Conservation (phyloP, 2,329 filamentous ascomycete species). For the Apiospora arundinis region DNA sequence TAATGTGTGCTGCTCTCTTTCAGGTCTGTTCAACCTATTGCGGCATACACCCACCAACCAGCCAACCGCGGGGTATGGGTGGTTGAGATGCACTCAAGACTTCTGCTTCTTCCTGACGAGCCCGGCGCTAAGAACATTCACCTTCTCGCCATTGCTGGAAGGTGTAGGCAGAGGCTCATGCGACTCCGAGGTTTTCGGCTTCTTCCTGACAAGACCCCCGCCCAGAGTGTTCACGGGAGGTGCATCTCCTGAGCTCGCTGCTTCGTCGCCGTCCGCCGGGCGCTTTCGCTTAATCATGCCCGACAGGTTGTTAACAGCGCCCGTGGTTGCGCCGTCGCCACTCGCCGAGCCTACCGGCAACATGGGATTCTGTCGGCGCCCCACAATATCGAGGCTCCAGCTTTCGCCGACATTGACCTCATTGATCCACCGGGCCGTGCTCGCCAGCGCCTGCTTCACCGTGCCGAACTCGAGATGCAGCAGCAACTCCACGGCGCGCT, state of each 20-base stretch:
- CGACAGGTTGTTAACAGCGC: slow-evolving; percentile 53
- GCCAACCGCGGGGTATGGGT: background rate
- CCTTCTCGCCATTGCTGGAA: slow-evolving; percentile 27
- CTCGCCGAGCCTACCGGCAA: slow-evolving; percentile 26
- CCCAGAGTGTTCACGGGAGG: slow-evolving; percentile 43
- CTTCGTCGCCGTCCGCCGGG: slow-evolving; percentile 28
- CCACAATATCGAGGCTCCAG: slow-evolving; percentile 60
- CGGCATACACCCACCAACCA: background rate
- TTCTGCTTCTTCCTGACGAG: slow-evolving; percentile 61
- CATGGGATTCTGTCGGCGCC: slow-evolving; percentile 43
- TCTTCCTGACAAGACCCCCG: slow-evolving; percentile 55
- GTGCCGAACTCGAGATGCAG: slow-evolving; percentile 77
- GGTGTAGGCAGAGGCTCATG: slow-evolving; percentile 23
- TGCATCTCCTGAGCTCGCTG: slow-evolving; percentile 21
- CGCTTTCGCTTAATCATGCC: slow-evolving; percentile 56
- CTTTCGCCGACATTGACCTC: slow-evolving; percentile 64
- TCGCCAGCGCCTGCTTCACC: slow-evolving; percentile 65
- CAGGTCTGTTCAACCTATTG: background rate
- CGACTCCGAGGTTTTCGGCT: slow-evolving; percentile 46
- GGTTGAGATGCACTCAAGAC: background rate
- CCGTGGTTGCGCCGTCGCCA: slow-evolving; percentile 24
- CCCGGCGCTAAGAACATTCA: slow-evolving; percentile 57
- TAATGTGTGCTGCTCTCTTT: background rate
- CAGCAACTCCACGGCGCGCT: slow-evolving; percentile 71
- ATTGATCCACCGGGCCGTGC: slow-evolving; percentile 72